Conservation (phyloP, 352 stramenopile genomes). For the Elongisporangium undulatum region DNA sequence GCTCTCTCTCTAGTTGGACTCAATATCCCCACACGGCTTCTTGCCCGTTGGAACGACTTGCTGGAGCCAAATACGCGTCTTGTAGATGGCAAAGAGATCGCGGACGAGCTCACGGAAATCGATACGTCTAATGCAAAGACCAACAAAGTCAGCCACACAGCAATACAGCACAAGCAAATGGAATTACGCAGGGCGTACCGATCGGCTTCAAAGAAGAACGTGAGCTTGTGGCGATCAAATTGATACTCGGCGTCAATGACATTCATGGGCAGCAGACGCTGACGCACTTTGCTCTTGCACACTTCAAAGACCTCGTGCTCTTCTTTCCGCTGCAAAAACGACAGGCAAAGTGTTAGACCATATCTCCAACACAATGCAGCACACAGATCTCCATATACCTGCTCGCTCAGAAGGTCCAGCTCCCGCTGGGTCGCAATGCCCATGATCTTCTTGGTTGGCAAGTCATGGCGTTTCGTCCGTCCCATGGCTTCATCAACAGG, state of each 20-base stretch:
- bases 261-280: conserved; percentile 94
- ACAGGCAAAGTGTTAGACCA: not conserved
- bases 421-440: conserved; percentile 90
- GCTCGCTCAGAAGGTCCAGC: conserved; percentile 88
- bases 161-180: conserved; percentile 4
- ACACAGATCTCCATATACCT: conserved; percentile 29
- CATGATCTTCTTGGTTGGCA: conserved; percentile 91
- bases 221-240: conserved; percentile 98
- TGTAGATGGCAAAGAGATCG: conserved; percentile 98
- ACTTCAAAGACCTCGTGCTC: conserved; percentile 96
- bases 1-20: conserved; percentile 35
- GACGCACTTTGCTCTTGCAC: conserved; percentile 94
- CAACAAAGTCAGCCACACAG: conserved; percentile 1
- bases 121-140: conserved; percentile 67
- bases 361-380: not conserved
- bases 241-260: conserved; percentile 98
- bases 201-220: conserved; percentile 98
- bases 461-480: conserved; percentile 60
- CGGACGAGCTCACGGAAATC: conserved; percentile 98
- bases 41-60: conserved; percentile 86
- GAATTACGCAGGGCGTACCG: conserved; percentile 36
- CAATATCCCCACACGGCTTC: conserved; percentile 53
- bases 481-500: conserved; percentile 34
- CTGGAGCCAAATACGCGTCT: conserved; percentile 98
- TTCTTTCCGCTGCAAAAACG: conserved; percentile 74